phyloP scores from a whole-genome alignment of 2,329 filamentous ascomycete genomes.

The Eutypella sp. region DNA sequence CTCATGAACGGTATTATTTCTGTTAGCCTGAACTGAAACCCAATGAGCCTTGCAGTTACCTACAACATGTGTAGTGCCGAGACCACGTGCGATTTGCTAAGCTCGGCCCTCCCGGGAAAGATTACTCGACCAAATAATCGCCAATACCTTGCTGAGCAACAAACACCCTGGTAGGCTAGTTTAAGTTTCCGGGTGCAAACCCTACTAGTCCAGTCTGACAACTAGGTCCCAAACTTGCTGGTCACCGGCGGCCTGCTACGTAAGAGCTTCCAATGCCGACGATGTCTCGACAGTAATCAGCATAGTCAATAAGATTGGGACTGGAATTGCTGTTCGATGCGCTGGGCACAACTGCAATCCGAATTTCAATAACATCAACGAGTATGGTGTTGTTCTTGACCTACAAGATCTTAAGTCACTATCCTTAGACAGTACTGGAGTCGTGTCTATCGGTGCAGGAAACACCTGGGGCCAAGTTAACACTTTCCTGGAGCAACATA shows the following conservation, averaged over 20 bases:
- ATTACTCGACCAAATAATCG: too few species aligned
- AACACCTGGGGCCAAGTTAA: slow-evolving; percentile 7
- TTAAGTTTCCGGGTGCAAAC: too few species aligned
- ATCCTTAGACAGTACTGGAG: slow-evolving; percentile 1
- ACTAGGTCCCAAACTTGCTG: too few species aligned
- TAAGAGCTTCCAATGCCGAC: background rate
- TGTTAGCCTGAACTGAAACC: too few species aligned
- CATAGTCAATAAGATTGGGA: background rate
- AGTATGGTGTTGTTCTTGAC: slow-evolving; percentile 8
- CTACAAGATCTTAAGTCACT: slow-evolving; percentile 2
- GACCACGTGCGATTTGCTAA: too few species aligned
- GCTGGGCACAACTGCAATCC: slow-evolving; percentile 10
- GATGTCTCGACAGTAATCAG: background rate
- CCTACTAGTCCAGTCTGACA: too few species aligned
- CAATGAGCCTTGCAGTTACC: too few species aligned
- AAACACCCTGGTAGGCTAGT: too few species aligned
- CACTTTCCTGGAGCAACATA: slow-evolving; percentile 4
- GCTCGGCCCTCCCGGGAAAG: too few species aligned
- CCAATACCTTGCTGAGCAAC: too few species aligned
- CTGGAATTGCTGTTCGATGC: slow-evolving; percentile 10
- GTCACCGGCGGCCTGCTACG: background rate
- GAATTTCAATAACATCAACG: slow-evolving; percentile 9
- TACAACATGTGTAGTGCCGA: too few species aligned
- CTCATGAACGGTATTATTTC: too few species aligned
- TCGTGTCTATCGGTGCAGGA: slow-evolving; percentile 3